A percentile compares a stretch with the other conserved stretches of the same genome.
phyloP scores from a whole-genome alignment of 192 early-diverging fungal species.

The Diversispora epigaea region DNA sequence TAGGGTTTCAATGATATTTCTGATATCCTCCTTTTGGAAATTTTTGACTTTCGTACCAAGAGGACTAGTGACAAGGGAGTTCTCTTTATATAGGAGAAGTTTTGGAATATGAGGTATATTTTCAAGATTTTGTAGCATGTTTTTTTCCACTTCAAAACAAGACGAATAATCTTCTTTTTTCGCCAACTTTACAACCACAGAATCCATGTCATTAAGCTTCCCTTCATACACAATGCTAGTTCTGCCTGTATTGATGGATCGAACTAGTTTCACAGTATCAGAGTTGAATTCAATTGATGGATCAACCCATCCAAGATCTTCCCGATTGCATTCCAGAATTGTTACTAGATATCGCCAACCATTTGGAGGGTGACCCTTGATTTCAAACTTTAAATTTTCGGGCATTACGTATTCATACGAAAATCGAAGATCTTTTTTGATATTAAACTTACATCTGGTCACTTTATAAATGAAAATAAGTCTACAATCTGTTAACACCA shows the following conservation, averaged over 20 bases:
- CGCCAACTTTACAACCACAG: constrained; percentile 24
- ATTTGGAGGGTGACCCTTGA: neutral
- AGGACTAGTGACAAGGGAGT: constrained; percentile 7
- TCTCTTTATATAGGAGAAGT: neutral
- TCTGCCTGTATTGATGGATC: constrained; percentile 4
- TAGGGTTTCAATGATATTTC: constrained; percentile 23
- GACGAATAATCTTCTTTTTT: constrained; percentile 1
- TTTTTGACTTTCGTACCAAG: constrained; percentile 21
- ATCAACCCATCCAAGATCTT: constrained; percentile 6
- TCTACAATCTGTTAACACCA: constrained; percentile 15
- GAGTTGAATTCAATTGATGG: neutral
- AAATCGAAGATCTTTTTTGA: constrained; percentile 1
- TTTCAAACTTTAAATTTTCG: neutral
- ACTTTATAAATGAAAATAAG: constrained; percentile 8
- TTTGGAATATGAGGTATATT: constrained; percentile 17
- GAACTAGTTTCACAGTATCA: neutral
- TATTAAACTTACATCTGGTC: neutral
- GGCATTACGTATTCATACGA: constrained; percentile 16
- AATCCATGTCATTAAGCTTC: constrained; percentile 2
- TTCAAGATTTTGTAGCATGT: neutral
- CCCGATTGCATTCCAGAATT: neutral
- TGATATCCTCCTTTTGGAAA: constrained; percentile 20
- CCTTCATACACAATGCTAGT: constrained; percentile 28
- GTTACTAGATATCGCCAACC: constrained; percentile 19
- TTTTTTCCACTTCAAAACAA: constrained; percentile 29